phyloP scores from a whole-genome alignment of 1,139 yeast species.

The Trichomonascaceae sp. region DNA sequence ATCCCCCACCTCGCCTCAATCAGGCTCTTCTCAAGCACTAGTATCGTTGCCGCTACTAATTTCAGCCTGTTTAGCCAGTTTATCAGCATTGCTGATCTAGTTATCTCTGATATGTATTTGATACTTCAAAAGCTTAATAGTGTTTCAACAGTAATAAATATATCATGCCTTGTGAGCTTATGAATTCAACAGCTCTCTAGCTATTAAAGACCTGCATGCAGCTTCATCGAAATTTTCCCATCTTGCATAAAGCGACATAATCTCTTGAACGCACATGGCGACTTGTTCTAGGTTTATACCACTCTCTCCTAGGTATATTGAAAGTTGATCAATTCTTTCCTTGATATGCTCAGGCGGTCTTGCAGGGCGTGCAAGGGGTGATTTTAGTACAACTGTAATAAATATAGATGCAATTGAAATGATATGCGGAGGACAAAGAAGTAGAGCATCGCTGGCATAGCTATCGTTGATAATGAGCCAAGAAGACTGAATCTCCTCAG shows the following conservation, averaged over 20 bases:
- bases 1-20: not conserved
- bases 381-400: conserved; percentile 57
- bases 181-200: conserved; percentile 13
- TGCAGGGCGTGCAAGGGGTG: conserved; percentile 28
- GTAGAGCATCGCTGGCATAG: conserved; percentile 77
- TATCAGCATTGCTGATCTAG: not conserved
- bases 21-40: not conserved
- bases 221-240: conserved; percentile 82
- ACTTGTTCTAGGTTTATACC: conserved; percentile 73
- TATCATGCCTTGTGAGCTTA: not conserved
- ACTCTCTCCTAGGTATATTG: conserved; percentile 63
- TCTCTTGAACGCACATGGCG: conserved; percentile 75
- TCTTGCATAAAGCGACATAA: conserved; percentile 67
- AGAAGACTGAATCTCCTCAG: conserved; percentile 73
- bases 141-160: not conserved
- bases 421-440: conserved; percentile 86
- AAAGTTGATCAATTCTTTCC: conserved; percentile 41
- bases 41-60: not conserved
- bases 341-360: conserved; percentile 30
- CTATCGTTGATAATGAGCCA: conserved; percentile 92
- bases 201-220: conserved; percentile 24
- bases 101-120: not conserved
- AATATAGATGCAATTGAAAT: conserved; percentile 79
- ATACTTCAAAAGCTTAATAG: not conserved
- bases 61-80: not conserved